These are phyloP conservation scores for Annona cherimola DNA, from an alignment of 164 flowering plant genomes.

Conservation along the genomic window DNA sequence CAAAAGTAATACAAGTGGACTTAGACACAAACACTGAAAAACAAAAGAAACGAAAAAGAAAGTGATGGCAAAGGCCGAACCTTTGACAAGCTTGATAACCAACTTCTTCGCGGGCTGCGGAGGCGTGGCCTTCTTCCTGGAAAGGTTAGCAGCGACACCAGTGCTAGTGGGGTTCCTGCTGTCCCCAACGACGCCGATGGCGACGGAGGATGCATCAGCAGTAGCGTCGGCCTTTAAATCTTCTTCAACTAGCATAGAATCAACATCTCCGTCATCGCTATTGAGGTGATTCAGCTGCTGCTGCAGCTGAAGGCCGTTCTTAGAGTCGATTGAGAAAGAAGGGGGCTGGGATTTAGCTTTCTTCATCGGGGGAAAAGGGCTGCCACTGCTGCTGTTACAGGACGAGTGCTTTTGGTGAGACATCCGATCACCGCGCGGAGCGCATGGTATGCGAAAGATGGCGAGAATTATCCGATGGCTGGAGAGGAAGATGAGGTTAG, in stretches of 20 bases:
- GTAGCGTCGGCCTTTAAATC: slow-evolving; percentile 32
- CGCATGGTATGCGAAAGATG: slow-evolving; percentile 9
- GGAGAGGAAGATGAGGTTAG: neutral
- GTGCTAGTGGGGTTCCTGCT: slow-evolving; percentile 9
- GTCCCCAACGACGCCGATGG: slow-evolving; percentile 23
- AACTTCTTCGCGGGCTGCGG: slow-evolving; percentile 92
- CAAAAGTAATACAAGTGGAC: neutral
- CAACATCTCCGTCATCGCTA: slow-evolving; percentile 20
- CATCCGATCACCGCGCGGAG: slow-evolving; percentile 22
- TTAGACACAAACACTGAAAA: neutral
- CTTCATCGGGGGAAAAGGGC: slow-evolving; percentile 51
- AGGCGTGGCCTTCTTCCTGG: slow-evolving; percentile 81
- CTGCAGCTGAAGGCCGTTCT: slow-evolving; percentile 39
- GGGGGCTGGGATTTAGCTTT: slow-evolving; percentile 67
- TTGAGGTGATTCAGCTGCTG: slow-evolving; percentile 15
- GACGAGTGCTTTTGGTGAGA: slow-evolving; percentile 33
- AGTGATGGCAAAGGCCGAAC: slow-evolving; percentile 20
- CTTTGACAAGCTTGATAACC: slow-evolving; percentile 80
- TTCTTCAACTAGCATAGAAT: slow-evolving; percentile 52
- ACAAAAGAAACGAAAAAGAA: neutral
- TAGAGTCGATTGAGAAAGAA: slow-evolving; percentile 33
- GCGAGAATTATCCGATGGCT: neutral
- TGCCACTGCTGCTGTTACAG: slow-evolving; percentile 12
- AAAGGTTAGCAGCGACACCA: slow-evolving; percentile 60
- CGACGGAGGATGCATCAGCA: slow-evolving; percentile 11